phyloP scores from a whole-genome alignment of 2,329 filamentous ascomycete genomes.

The Talaromyces sp. region DNA sequence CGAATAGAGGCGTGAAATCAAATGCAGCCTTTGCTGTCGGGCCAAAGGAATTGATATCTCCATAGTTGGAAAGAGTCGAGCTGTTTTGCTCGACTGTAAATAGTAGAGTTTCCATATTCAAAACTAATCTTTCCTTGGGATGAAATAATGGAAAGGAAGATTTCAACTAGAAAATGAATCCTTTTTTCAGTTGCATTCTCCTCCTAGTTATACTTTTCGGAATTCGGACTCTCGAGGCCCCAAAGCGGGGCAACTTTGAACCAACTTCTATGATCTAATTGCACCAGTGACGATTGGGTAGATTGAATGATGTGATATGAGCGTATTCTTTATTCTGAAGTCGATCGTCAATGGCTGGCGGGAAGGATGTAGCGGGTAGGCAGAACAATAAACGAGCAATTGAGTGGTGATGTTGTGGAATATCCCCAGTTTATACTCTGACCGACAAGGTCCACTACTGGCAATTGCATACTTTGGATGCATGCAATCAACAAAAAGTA shows the following conservation, averaged over 20 bases:
- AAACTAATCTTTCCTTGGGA: not conserved
- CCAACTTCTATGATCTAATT: not conserved
- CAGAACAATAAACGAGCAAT: slow-evolving; percentile 11
- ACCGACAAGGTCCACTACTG: not conserved
- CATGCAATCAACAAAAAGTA: not conserved
- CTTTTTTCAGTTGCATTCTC: not conserved
- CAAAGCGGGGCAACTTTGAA: not conserved
- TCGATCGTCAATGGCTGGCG: not conserved
- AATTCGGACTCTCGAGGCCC: not conserved
- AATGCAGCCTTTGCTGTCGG: not conserved
- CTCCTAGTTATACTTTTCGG: not conserved
- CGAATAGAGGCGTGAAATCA: slow-evolving; percentile 16
- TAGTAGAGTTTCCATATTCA: not conserved
- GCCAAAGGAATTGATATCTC: slow-evolving; percentile 6
- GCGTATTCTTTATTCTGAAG: not conserved
- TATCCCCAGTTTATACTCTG: not conserved
- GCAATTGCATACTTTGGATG: not conserved
- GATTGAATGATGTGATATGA: not conserved
- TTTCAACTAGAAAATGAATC: not conserved
- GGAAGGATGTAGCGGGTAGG: not conserved
- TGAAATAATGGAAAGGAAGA: not conserved
- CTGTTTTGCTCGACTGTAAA: slow-evolving; percentile 1
- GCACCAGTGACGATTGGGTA: not conserved
- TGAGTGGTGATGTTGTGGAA: not conserved
- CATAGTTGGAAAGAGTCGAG: not conserved